These are phyloP conservation scores for Leccinum uliginosum DNA, from an alignment of 768 basidiomycete species.

Conservation along the genomic window DNA sequence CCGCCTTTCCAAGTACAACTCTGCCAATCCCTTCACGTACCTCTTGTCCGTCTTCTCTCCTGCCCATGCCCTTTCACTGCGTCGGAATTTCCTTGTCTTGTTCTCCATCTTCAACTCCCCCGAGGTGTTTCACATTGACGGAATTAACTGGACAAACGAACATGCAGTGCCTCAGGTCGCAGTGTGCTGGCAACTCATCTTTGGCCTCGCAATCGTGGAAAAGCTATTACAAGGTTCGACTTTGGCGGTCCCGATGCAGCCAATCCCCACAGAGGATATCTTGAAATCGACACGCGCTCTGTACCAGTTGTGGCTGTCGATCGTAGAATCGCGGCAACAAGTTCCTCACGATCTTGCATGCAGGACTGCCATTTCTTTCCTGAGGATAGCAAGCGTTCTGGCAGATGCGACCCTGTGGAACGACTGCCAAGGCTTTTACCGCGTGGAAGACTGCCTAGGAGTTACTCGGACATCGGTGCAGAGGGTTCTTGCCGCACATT, in stretches of 20 bases:
- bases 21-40: not conserved
- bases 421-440: constrained; percentile 34
- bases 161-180: constrained; percentile 3
- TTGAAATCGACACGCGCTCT: constrained; percentile 31
- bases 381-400: constrained; percentile 40
- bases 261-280: constrained; percentile 8
- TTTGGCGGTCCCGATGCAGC: not conserved
- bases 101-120: constrained; percentile 32
- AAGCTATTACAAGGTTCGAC: constrained; percentile 16
- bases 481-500: constrained; percentile 19
- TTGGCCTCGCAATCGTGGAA: constrained; percentile 38
- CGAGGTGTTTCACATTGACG: not conserved
- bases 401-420: constrained; percentile 35
- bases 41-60: constrained; percentile 29
- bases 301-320: constrained; percentile 40
- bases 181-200: constrained; percentile 38
- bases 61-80: constrained; percentile 24
- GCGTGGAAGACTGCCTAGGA: constrained; percentile 20
- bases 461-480: not conserved
- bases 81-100: constrained; percentile 42
- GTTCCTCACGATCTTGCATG: constrained; percentile 30
- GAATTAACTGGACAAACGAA: not conserved
- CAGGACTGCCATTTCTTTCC: constrained; percentile 39
- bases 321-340: constrained; percentile 16
- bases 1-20: not conserved